A percentile compares a stretch with the other conserved stretches of the same genome.
Conservation (phyloP, 2,329 filamentous ascomycete genomes). For the Fusarium buxicola region DNA sequence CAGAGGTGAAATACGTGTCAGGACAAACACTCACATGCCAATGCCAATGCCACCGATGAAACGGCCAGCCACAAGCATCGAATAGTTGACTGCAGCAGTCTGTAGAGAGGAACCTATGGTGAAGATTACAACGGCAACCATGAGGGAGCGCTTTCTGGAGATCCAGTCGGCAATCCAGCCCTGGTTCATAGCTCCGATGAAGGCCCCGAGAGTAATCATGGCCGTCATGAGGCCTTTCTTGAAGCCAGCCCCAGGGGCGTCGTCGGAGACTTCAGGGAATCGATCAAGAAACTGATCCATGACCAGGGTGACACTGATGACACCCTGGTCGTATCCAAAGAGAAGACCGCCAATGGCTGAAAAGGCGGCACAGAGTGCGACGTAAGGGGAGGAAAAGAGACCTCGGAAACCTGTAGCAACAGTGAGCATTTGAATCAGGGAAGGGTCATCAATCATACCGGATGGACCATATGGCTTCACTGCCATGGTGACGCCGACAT, state of each 20-base stretch:
- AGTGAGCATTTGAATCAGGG: background rate
- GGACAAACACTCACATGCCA: slow-evolving; percentile 45
- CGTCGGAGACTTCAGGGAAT: slow-evolving; percentile 49
- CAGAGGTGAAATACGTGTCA: background rate
- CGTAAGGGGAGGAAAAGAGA: slow-evolving; percentile 49
- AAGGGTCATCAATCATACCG: background rate
- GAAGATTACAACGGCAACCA: slow-evolving; percentile 50
- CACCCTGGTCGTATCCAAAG: slow-evolving; percentile 55
- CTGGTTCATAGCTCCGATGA: slow-evolving; percentile 59
- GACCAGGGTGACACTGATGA: slow-evolving; percentile 54
- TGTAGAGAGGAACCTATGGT: slow-evolving; percentile 58
- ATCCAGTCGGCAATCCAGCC: slow-evolving; percentile 52
- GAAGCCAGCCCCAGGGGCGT: slow-evolving; percentile 53
- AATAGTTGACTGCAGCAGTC: slow-evolving; percentile 53
- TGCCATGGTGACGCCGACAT: slow-evolving; percentile 2
- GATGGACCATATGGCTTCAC: slow-evolving; percentile 19
- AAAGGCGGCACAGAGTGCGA: slow-evolving; percentile 49
- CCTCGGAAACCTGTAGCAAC: slow-evolving; percentile 46
- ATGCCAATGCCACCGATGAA: slow-evolving; percentile 58
- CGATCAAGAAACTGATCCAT: slow-evolving; percentile 51
- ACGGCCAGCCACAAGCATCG: slow-evolving; percentile 57
- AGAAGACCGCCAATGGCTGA: slow-evolving; percentile 54
- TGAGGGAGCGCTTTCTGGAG: slow-evolving; percentile 50
- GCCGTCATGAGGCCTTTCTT: slow-evolving; percentile 60
- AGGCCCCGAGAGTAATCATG: slow-evolving; percentile 60